Conservation (phyloP, 2,329 filamentous ascomycete genomes). For the Aspergillus unguis region DNA sequence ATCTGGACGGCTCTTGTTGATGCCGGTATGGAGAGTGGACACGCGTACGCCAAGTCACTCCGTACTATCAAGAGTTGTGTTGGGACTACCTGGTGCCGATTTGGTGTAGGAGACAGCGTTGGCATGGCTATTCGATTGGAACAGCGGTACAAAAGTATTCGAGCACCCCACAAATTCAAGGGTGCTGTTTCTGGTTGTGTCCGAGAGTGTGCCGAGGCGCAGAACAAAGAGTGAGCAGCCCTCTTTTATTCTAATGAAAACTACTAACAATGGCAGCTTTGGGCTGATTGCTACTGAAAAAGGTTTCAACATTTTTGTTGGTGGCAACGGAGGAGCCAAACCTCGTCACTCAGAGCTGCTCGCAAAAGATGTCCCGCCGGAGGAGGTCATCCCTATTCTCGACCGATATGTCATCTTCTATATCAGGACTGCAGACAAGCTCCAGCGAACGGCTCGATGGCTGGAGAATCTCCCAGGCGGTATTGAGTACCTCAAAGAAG, state of each 20-base stretch:
- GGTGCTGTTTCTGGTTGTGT: slow-evolving; percentile 87
- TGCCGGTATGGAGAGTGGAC: slow-evolving; percentile 84
- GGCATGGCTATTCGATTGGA: slow-evolving; percentile 85
- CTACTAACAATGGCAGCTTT: slow-evolving; percentile 54
- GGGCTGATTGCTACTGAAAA: slow-evolving; percentile 89
- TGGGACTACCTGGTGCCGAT: slow-evolving; percentile 86
- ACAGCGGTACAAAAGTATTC: slow-evolving; percentile 86
- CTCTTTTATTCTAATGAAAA: not conserved
- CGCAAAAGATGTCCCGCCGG: slow-evolving; percentile 78
- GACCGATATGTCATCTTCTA: slow-evolving; percentile 93
- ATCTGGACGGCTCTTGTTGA: slow-evolving; percentile 81
- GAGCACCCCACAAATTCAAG: slow-evolving; percentile 88
- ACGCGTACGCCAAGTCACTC: slow-evolving; percentile 85
- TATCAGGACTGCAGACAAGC: slow-evolving; percentile 84
- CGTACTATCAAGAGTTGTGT: slow-evolving; percentile 91
- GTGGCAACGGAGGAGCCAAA: slow-evolving; percentile 82
- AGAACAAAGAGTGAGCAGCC: slow-evolving; percentile 73
- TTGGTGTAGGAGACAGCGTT: slow-evolving; percentile 83
- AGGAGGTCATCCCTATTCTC: slow-evolving; percentile 77
- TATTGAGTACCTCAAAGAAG: slow-evolving; percentile 75
- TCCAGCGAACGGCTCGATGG: slow-evolving; percentile 87
- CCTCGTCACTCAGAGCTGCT: slow-evolving; percentile 78
- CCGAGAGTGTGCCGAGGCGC: slow-evolving; percentile 87
- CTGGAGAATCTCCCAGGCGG: slow-evolving; percentile 79
- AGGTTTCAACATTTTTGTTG: slow-evolving; percentile 90